Percentiles rank a stretch among this genome's conserved stretches.
Evolutionary conservation across 148 eudicot species (phyloP).

Genomic region (Fallopia convolvulus): DNA sequence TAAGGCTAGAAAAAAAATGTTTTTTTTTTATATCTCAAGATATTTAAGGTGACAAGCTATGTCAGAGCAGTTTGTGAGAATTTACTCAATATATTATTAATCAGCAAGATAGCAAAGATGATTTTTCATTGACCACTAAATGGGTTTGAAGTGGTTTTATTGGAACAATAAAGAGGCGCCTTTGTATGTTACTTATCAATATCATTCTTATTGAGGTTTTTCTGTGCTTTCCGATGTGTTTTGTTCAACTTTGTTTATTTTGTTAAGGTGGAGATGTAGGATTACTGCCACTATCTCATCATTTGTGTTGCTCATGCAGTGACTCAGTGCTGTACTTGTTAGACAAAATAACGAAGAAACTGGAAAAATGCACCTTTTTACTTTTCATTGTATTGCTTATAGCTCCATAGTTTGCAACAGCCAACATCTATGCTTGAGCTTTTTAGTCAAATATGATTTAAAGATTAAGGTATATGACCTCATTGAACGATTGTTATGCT

Average conservation of each 20-base stretch:
- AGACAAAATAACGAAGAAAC: background rate
- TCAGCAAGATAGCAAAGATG: background rate
- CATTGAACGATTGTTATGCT: background rate
- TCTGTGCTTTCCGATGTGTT: background rate
- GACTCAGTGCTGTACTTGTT: background rate
- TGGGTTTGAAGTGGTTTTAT: background rate
- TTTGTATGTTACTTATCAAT: background rate
- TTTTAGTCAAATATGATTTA: background rate
- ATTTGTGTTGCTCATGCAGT: background rate
- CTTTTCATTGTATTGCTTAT: background rate
- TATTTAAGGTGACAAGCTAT: background rate
- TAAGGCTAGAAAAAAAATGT: background rate
- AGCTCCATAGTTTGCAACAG: background rate
- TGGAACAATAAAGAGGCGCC: background rate
- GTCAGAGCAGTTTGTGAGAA: background rate
- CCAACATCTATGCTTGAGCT: background rate
- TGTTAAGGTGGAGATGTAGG: background rate
- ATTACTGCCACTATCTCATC: background rate
- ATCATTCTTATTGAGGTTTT: background rate
- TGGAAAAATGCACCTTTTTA: background rate
- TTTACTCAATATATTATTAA: background rate
- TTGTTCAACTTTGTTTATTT: background rate
- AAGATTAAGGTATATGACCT: background rate
- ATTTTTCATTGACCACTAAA: background rate
- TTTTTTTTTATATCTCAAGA: background rate